Base-by-base conservation (phyloP, 2,329 filamentous ascomycete genomes). In the Aspergillus unguis region DNA sequence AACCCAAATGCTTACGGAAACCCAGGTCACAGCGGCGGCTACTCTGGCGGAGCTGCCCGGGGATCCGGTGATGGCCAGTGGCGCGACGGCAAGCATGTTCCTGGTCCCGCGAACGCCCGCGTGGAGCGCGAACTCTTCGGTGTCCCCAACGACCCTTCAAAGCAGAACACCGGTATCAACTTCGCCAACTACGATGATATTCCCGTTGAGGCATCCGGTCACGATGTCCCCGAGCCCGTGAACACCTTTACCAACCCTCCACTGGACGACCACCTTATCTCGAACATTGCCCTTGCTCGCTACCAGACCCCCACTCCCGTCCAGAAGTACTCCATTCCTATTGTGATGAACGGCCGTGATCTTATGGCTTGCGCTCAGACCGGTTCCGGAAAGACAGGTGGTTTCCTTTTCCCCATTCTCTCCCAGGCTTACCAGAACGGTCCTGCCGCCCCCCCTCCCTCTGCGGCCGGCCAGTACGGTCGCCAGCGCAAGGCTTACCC, bases 101-200 rank as follows among this genome's bases (percentile, higher is more conserved):
- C 92, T 55, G 94, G 94, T 53, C 90, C 92, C 58, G 74, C 86
- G 64, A 97, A 97, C 79, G 82, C 86, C 59, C 91, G 92, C 64
- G 62, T 95, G 43, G 94, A 99, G 83, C 92, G 92, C 65, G 94
- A 99, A 71, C 87, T 99, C 48, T 99, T 96, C 72, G 94, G 94
- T 68, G 80, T 87, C 46, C 79, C 86, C 64, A 92, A 97, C 73
- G 94, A 97, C 69, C 90, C 92, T 58, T 85, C 87, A 62, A 97
- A 96, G 82, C 89, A 96, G 74, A 89, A 95, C 68, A 96, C 91
- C 32, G 94, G 94, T 76, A 97, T 99, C 87, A 99, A 99, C 84
- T 99, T 99, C 72, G 87, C 96, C 80, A 99, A 99, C 82, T 99
- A 99, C 77, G 94, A 99, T 70, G 94, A 99, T 75, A 99, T 99